Evolutionary conservation across 106 monocot genomes (phyloP), one percentile per base, ranked within the genome.

Genomic region (Ottelia alismoides): DNA sequence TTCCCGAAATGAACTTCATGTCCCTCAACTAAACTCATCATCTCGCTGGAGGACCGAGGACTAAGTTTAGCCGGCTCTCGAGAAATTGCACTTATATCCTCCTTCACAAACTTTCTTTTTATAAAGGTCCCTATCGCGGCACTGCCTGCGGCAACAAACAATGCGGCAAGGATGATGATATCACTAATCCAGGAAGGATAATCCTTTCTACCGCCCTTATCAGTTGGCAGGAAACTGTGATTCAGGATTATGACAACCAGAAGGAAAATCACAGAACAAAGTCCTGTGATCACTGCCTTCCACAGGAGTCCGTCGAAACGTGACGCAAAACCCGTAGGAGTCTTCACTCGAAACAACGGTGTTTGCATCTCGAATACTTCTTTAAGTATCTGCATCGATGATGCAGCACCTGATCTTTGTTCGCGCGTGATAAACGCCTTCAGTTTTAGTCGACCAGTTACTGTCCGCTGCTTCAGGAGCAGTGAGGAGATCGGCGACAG

Each of bases 101-200:
- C 59, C 27, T 30, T 25, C 11, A 55, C 71, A 22, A 45, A 58
- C 54, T 55, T 57, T 60, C 45, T 55, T 1, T 20, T 47, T 14
- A 70, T 22, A 25, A 68, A 21, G 0, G 63, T 57, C 1, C 61
- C 40, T 51, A 74, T 3, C 20, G 53, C 23, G 45, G 31, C 56
- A 47, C 65, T 68, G 56, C 71, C 69, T 21, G 45, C 46, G 31
- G 82, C 63, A 12, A 82, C 48, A 5, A 51, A 32, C 35, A 86
- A 76, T 0, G 86, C 76, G 40, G 55, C 62, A 22, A 82, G 1
- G 22, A 82, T 35, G 9, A 82, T 20, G 22, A 82, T 14, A 22
- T 92, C 68, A 29, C 56, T 66, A 18, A 70, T 54, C 91, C 84
- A 91, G 14, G 84, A 85, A 1, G 91, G 77, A 24, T 20, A 67